Evolutionary conservation across 1,139 yeast genomes (phyloP).

Genomic region (Lodderomyces theae): DNA sequence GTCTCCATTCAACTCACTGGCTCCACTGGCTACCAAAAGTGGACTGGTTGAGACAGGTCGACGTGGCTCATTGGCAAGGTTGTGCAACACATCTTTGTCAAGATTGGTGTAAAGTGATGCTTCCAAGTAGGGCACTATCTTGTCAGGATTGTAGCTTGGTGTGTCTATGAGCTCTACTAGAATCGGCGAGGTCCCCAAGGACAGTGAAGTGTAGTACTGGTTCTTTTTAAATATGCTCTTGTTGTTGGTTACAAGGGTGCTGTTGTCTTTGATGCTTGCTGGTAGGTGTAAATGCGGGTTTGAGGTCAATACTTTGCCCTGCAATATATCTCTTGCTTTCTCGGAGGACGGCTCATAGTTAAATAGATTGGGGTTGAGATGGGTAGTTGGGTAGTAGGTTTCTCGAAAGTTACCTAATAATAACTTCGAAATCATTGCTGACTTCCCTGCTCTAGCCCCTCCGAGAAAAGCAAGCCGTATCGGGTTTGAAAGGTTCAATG

Average conservation of each 20-base stretch:
- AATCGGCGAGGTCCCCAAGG: slow-evolving; percentile 47
- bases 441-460: slow-evolving; percentile 51
- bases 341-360: slow-evolving; percentile 45
- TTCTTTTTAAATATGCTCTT: neutral
- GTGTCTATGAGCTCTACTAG: slow-evolving; percentile 69
- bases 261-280: neutral
- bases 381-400: slow-evolving; percentile 67
- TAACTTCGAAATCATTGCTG: slow-evolving; percentile 50
- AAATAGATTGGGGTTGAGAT: slow-evolving; percentile 52
- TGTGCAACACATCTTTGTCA: slow-evolving; percentile 56
- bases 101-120: slow-evolving; percentile 62
- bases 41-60: slow-evolving; percentile 65
- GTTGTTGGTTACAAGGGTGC: neutral
- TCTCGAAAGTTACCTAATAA: slow-evolving; percentile 47
- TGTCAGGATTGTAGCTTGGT: slow-evolving; percentile 63
- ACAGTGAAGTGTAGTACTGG: slow-evolving; percentile 22
- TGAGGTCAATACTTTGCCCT: neutral
- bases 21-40: slow-evolving; percentile 71
- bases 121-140: slow-evolving; percentile 71
- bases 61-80: slow-evolving; percentile 65
- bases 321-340: slow-evolving; percentile 7
- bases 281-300: neutral
- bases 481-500: slow-evolving; percentile 35
- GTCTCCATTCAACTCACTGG: slow-evolving; percentile 69
- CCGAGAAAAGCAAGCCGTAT: slow-evolving; percentile 58